Evolutionary conservation across 106 monocot species (phyloP).

Genomic region (Cymbidium sinense): DNA sequence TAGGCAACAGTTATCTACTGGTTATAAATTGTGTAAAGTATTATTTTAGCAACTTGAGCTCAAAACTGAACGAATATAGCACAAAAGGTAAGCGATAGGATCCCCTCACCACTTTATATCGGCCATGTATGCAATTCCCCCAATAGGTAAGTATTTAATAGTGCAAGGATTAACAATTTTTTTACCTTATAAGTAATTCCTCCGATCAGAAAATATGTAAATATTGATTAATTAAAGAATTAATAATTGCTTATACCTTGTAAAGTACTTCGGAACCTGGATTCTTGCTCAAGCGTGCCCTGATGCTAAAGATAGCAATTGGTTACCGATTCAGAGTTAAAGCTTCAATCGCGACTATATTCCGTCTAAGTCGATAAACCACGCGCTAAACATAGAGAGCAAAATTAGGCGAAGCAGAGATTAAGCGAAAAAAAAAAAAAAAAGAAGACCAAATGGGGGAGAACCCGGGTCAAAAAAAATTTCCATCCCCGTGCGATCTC

Average conservation of each 20-base stretch:
- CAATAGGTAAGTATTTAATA: no score
- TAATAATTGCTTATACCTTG: background rate
- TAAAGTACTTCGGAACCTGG: background rate
- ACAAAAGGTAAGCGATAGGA: no score
- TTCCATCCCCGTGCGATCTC: slow-evolving; percentile 8
- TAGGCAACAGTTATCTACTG: background rate
- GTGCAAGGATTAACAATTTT: no score
- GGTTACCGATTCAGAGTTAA: background rate
- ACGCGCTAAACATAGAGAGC: background rate
- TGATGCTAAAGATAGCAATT: background rate
- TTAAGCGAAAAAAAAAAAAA: background rate
- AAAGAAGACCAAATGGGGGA: background rate
- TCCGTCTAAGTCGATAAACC: background rate
- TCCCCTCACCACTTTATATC: no score
- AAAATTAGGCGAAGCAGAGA: no score
- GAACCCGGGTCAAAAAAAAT: slow-evolving; percentile 1
- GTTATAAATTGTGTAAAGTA: background rate
- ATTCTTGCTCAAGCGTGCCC: background rate
- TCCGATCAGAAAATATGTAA: background rate
- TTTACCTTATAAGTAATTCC: no score
- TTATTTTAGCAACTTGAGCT: background rate
- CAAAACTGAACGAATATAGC: no score
- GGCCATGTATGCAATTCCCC: no score
- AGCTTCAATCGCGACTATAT: background rate
- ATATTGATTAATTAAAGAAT: background rate